These are phyloP conservation scores for Pseudocercospora eumusae DNA, from an alignment of 2,329 filamentous ascomycete species.

Conservation along the genomic window DNA sequence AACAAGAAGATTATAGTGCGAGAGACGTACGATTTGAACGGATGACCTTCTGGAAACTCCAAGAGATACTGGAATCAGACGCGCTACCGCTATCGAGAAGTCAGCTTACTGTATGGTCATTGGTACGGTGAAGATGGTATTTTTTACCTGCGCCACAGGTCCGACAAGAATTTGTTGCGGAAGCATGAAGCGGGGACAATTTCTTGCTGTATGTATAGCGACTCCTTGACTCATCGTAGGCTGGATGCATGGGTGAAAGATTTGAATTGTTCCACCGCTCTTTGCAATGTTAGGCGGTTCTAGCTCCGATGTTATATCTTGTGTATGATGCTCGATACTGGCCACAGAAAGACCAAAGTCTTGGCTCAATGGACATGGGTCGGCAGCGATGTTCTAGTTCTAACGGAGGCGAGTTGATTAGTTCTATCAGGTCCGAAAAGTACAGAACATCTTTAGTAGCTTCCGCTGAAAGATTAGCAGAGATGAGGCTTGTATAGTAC, in stretches of 20 bases:
- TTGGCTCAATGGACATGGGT: too few species aligned
- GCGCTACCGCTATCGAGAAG: constrained; percentile 19
- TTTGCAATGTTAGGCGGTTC: too few species aligned
- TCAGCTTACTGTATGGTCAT: not conserved
- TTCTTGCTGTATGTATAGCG: not conserved
- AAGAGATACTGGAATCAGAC: constrained; percentile 24
- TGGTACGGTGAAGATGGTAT: not conserved
- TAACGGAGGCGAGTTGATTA: too few species aligned
- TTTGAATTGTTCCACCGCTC: not conserved
- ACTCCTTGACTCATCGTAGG: not conserved
- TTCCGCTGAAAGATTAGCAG: too few species aligned
- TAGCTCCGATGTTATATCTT: too few species aligned
- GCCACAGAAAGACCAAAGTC: too few species aligned
- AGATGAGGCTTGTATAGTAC: too few species aligned
- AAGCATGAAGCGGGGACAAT: not conserved
- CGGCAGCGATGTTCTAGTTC: too few species aligned
- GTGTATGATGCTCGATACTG: too few species aligned
- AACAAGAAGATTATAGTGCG: not conserved
- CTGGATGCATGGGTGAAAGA: too few species aligned
- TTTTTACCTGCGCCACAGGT: not conserved
- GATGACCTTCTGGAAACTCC: constrained; percentile 29
- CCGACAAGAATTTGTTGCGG: not conserved
- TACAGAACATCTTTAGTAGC: too few species aligned
- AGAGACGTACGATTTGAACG: constrained; percentile 21
- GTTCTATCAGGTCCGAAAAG: too few species aligned